Base-by-base conservation (phyloP, 2,329 filamentous ascomycete species). In the Botrytis aclada region DNA sequence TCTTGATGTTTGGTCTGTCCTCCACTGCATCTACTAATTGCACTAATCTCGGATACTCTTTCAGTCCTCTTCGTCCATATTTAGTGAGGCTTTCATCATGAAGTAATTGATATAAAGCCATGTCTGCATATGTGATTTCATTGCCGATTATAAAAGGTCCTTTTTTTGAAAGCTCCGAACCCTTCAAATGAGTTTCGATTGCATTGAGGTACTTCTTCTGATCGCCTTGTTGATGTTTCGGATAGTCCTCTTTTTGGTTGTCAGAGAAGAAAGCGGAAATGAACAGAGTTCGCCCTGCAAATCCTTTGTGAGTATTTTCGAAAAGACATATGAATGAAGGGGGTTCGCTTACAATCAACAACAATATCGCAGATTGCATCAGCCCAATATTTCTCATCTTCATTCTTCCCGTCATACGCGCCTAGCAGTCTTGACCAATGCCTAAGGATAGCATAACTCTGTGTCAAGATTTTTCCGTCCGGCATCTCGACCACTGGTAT, bases 131-230 rank as follows among this genome's bases (percentile, higher is more conserved):
- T 4, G 79, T 80, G 47, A 81, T 74, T 10, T 78, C 74, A 25
- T 78, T 74, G 1, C 79, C 77, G 47, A 77, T 74, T 20, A 81
- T 71, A 69, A 77, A 81, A 12, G 80, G 78, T 2, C 81, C 79
- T 9, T 70, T 69, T 9, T 77, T 20, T 75, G 81, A 77, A 78
- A 84, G 74, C 32, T 80, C 76, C 37, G 77, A 76, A 6, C 71
- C 32, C 22, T 74, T 77, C 60, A 80, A 71, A 67, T 79, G 79
- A 64, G 82, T 81, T 56, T 83, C 82, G 76, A 83, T 79, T 18
- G 81, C 80, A 64, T 61, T 20, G 4, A 70, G 54, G 29, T 70
- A 70, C 37, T 47, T 62, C 22, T 61, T 34, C 43, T 25, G 22
- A 32, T 43, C 14, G 12, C 67, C 67, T 61, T 70, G 39, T 32